Percentiles rank a stretch among this genome's conserved stretches.
Conservation (phyloP, 306 rosid species). For the Sicyos baderoa region DNA sequence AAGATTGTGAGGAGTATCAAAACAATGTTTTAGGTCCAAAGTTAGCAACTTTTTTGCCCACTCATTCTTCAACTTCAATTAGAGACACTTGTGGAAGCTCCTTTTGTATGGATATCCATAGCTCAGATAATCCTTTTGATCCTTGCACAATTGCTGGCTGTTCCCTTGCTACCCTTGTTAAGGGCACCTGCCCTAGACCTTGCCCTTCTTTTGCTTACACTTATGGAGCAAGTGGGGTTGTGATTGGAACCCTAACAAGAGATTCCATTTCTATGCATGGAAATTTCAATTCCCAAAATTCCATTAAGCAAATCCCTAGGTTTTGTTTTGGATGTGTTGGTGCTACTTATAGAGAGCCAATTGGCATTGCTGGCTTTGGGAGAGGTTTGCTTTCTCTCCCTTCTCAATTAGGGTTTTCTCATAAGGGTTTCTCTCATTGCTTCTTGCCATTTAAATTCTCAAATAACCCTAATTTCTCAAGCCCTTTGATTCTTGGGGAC, state of each 20-base stretch:
- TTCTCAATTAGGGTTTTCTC: constrained; percentile 40
- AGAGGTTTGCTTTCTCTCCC: constrained; percentile 43
- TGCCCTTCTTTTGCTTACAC: constrained; percentile 51
- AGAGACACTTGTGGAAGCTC: constrained; percentile 40
- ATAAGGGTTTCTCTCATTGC: constrained; percentile 45
- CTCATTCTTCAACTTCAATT: constrained; percentile 33
- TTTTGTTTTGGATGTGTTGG: constrained; percentile 51
- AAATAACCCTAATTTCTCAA: constrained; percentile 48
- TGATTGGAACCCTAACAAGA: constrained; percentile 30
- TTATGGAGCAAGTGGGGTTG: constrained; percentile 40
- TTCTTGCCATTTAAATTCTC: constrained; percentile 47
- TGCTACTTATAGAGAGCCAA: constrained; percentile 38
- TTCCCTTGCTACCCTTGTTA: constrained; percentile 31
- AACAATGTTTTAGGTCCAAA: constrained; percentile 19
- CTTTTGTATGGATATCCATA: constrained; percentile 37
- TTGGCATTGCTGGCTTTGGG: constrained; percentile 53
- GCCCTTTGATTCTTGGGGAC: constrained; percentile 41
- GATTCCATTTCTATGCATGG: constrained; percentile 35
- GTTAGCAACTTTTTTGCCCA: constrained; percentile 30
- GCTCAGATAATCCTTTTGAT: constrained; percentile 38
- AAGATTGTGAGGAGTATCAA: constrained; percentile 35
- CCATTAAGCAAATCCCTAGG: constrained; percentile 26
- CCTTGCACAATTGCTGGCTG: constrained; percentile 46
- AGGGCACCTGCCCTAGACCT: constrained; percentile 36
- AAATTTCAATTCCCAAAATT: constrained; percentile 8